These are phyloP conservation scores for Lachnellula occidentalis DNA, from an alignment of 2,329 filamentous ascomycete genomes.

Conservation along the genomic window DNA sequence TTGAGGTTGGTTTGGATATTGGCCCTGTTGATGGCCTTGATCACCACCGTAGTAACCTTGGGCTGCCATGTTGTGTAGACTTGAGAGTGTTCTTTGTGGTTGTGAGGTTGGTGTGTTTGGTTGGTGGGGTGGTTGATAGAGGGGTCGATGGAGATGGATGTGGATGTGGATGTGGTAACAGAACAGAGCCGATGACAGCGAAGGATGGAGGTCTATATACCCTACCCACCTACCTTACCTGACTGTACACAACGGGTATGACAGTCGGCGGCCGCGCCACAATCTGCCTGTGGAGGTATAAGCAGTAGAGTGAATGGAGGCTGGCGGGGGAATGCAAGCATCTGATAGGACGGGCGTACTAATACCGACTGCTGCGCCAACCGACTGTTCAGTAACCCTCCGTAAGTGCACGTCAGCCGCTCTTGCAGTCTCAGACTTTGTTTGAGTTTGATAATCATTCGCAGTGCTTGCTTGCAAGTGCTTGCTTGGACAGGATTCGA, in stretches of 20 bases:
- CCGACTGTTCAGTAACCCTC: neutral
- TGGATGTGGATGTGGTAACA: too few species aligned
- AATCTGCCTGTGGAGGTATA: too few species aligned
- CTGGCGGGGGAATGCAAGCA: neutral
- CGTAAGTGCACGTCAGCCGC: neutral
- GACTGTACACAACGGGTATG: neutral
- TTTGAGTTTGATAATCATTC: neutral
- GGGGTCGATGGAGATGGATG: neutral
- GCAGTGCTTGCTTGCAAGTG: neutral
- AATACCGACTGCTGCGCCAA: neutral
- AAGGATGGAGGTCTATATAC: neutral
- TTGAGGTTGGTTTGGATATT: slow-evolving; percentile 1
- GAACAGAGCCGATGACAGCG: neutral
- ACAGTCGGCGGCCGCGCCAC: neutral
- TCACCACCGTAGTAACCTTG: slow-evolving; percentile 27
- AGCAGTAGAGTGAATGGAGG: neutral
- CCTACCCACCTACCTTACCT: too few species aligned
- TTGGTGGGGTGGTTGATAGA: slow-evolving; percentile 1
- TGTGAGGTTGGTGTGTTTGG: neutral
- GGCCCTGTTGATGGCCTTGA: slow-evolving; percentile 3
- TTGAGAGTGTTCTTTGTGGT: neutral
- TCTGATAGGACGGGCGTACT: neutral
- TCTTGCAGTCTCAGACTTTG: neutral
- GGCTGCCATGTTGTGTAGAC: slow-evolving; percentile 19
- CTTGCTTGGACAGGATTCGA: neutral